phyloP scores from a whole-genome alignment of 208 protist genomes.

The Crithidia mellificae region DNA sequence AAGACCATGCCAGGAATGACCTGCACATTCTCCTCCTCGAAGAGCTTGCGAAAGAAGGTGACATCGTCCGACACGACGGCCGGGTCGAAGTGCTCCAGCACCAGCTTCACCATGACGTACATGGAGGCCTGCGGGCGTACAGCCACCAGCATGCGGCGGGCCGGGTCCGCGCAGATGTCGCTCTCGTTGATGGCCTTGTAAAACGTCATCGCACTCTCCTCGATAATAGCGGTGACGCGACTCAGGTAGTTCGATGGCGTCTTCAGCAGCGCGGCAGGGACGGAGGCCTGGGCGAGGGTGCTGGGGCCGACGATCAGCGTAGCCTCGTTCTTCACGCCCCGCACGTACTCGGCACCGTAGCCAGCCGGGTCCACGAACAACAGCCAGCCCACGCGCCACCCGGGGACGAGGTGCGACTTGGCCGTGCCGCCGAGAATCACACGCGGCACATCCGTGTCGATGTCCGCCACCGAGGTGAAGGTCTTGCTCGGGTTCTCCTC shows the following conservation, averaged over 20 bases:
- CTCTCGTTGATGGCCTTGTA: conserved; percentile 35
- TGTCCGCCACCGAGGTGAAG: conserved; percentile 77
- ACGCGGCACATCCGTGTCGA: conserved; percentile 83
- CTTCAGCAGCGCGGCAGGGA: conserved; percentile 76
- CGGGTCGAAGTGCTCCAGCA: conserved; percentile 68
- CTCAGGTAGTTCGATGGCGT: conserved; percentile 47
- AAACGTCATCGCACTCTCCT: conserved; percentile 36
- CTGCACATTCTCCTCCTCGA: conserved; percentile 84
- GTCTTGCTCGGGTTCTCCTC: conserved; percentile 28
- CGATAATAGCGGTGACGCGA: conserved; percentile 48
- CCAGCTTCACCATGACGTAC: conserved; percentile 91
- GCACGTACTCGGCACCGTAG: conserved; percentile 28
- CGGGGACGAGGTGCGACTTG: conserved; percentile 91
- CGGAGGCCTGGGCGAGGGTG: conserved; percentile 75
- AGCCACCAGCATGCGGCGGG: conserved; percentile 15
- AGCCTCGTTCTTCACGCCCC: conserved; percentile 51
- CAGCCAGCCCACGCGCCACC: conserved; percentile 92
- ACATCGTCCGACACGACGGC: conserved; percentile 58
- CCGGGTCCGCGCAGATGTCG: conserved; percentile 38
- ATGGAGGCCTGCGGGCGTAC: conserved; percentile 75
- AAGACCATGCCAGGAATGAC: conserved; percentile 86
- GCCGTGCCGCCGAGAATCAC: conserved; percentile 89
- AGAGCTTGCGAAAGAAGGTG: conserved; percentile 69
- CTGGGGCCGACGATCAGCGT: conserved; percentile 81
- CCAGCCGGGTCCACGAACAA: conserved; percentile 69